Evolutionary conservation across 2,329 filamentous ascomycete genomes (phyloP), one percentile per base, ranked within the genome.

Genomic region (Orbilia quercus): DNA sequence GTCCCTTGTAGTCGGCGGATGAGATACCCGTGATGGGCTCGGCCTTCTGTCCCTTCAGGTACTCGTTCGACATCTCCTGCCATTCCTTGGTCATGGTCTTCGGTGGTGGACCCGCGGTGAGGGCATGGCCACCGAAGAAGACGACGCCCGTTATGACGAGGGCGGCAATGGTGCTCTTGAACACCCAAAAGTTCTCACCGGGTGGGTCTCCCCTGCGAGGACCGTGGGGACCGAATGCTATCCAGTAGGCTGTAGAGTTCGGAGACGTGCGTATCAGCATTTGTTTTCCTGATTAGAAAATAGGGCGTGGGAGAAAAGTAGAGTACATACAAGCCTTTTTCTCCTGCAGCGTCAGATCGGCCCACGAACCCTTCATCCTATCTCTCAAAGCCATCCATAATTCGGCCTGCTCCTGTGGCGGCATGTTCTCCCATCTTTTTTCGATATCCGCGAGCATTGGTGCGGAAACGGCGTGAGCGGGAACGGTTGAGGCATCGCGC

Each of bases 351-450:
- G 95, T 97, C 85, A 99, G 85, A 81, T 98, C 92, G 81, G 90
- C 88, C 95, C 95, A 99, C 85, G 92, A 92, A 79, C 87, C 89
- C 91, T 96, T 97, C 95, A 99, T 99, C 81, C 95, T 90, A 85
- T 99, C 95, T 83, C 95, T 89, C 82, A 99, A 86, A 79, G 90
- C 86, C 95, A 99, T 99, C 95, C 95, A 99, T 79, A 99, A 86
- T 81, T 99, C 95, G 78, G 95, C 95, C 88, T 99, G 95, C 88
- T 99, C 95, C 86, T 96, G 92, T 76, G 95, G 92, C 72, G 94
- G 93, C 91, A 98, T 93, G 76, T 85, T 88, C 86, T 99, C 95
- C 95, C 95, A 99, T 85, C 95, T 88, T 90, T 96, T 97, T 89
- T 99, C 95, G 81, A 99, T 98, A 84, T 96, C 92, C 83, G 92